phyloP scores from a whole-genome alignment of 495 filamentous ascomycete species.

The Neurospora africana region DNA sequence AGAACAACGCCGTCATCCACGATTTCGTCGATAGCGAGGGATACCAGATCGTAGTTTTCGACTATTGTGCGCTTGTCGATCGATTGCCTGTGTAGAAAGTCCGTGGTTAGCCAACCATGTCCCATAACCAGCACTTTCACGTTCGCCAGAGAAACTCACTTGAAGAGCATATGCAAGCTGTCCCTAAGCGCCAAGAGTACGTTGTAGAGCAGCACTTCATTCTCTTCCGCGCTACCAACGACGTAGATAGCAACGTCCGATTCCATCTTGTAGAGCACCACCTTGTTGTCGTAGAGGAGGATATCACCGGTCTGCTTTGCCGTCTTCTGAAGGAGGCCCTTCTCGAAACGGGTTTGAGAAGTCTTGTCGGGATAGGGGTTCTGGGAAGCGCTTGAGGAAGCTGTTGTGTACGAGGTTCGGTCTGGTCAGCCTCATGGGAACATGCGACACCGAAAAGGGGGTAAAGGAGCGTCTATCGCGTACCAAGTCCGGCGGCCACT shows the following conservation, averaged over 20 bases:
- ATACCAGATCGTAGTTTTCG: conserved; percentile 92
- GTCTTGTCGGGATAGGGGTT: conserved; percentile 86
- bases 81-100: conserved; percentile 43
- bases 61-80: conserved; percentile 95
- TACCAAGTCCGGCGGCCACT: conserved; percentile 4
- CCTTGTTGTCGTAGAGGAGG: conserved; percentile 88
- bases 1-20: conserved; percentile 94
- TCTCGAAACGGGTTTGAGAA: conserved; percentile 91
- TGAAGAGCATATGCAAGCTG: conserved; percentile 81
- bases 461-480: not conserved
- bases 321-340: conserved; percentile 91
- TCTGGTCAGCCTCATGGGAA: not conserved
- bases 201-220: conserved; percentile 92
- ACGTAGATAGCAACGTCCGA: conserved; percentile 96
- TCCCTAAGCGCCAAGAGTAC: conserved; percentile 83
- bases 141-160: conserved; percentile 21
- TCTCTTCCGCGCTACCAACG: conserved; percentile 76
- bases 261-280: conserved; percentile 96
- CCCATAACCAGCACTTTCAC: not conserved
- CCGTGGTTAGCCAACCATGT: conserved; percentile 36
- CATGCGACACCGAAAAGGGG: not conserved
- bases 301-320: conserved; percentile 91
- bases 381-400: conserved; percentile 18
- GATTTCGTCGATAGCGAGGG: conserved; percentile 89
- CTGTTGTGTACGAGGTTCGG: not conserved